Percentiles rank a stretch among this genome's conserved stretches.
Conservation (phyloP, 768 basidiomycete genomes). For the Tricholoma flavovirens region DNA sequence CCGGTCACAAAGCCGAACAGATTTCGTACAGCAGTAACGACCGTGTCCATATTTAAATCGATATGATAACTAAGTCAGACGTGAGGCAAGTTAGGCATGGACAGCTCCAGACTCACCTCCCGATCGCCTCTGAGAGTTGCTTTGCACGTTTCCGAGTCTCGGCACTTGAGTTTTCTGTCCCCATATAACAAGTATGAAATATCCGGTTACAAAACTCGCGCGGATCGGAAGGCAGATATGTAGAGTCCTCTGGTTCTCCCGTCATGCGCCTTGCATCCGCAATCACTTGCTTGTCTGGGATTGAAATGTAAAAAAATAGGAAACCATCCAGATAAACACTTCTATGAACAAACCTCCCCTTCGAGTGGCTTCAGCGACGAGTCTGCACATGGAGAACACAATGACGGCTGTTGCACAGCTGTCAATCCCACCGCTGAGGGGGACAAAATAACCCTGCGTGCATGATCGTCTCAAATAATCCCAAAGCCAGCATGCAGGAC, state of each 20-base stretch:
- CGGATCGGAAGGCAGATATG: conserved; percentile 81
- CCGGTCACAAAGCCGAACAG: conserved; percentile 82
- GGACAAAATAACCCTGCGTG: conserved; percentile 92
- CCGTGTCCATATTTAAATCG: conserved; percentile 92
- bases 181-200: conserved; percentile 99
- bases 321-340: background rate
- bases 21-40: conserved; percentile 79
- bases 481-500: conserved; percentile 99
- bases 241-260: conserved; percentile 76
- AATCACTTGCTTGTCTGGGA: conserved; percentile 76
- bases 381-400: conserved; percentile 92
- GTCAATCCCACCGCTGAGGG: conserved; percentile 94
- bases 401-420: conserved; percentile 96
- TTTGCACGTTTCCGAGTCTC: conserved; percentile 88
- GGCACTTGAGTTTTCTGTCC: conserved; percentile 87
- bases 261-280: conserved; percentile 84
- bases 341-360: conserved; percentile 42
- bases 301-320: background rate
- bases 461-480: conserved; percentile 94
- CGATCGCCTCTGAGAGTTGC: conserved; percentile 81
- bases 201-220: conserved; percentile 80
- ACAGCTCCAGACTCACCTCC: conserved; percentile 52
- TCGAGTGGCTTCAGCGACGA: conserved; percentile 75
- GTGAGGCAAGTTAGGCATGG: background rate
- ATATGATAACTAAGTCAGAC: conserved; percentile 68